phyloP scores from a whole-genome alignment of 1,284 basidiomycete genomes.

The Fistulinella cinereoalba region DNA sequence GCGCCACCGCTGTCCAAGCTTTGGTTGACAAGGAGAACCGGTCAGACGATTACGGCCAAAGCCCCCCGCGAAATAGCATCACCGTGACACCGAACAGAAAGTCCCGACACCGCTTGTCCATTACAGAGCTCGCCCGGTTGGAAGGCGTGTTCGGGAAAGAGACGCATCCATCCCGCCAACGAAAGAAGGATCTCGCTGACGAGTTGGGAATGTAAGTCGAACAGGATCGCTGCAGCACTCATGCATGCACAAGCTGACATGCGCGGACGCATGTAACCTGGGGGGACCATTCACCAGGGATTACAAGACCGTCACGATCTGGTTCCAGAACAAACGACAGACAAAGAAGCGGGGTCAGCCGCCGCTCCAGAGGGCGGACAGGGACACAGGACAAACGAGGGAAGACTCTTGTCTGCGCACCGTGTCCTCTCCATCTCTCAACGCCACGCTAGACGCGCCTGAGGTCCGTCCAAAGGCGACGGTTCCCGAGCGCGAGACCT shows the following conservation, averaged over 20 bases:
- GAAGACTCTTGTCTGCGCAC: constrained; percentile 23
- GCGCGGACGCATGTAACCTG: no score
- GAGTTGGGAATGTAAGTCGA: constrained; percentile 42
- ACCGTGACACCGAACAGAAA: constrained; percentile 24
- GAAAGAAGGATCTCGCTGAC: constrained; percentile 38
- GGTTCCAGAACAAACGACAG: constrained; percentile 53
- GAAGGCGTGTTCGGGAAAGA: constrained; percentile 38
- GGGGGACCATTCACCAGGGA: constrained; percentile 21
- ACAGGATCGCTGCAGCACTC: no score
- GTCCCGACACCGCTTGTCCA: constrained; percentile 40
- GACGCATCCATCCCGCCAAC: constrained; percentile 40
- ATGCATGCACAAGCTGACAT: no score
- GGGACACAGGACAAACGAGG: neutral
- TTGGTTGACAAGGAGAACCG: constrained; percentile 18
- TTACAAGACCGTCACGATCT: constrained; percentile 48
- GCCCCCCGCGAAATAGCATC: no score
- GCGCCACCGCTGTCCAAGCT: constrained; percentile 9
- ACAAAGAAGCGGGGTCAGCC: constrained; percentile 38
- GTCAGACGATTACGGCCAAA: no score
- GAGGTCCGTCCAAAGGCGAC: neutral
- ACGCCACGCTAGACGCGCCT: constrained; percentile 20
- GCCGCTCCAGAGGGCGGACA: constrained; percentile 1
- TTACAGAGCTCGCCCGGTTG: constrained; percentile 38
- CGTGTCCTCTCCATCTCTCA: constrained; percentile 32
- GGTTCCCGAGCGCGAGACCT: neutral